A percentile compares a stretch with the other conserved stretches of the same genome.
phyloP scores from a whole-genome alignment of 202 grass and related monocot species.

The Bolboschoenoplectus hybrid region DNA sequence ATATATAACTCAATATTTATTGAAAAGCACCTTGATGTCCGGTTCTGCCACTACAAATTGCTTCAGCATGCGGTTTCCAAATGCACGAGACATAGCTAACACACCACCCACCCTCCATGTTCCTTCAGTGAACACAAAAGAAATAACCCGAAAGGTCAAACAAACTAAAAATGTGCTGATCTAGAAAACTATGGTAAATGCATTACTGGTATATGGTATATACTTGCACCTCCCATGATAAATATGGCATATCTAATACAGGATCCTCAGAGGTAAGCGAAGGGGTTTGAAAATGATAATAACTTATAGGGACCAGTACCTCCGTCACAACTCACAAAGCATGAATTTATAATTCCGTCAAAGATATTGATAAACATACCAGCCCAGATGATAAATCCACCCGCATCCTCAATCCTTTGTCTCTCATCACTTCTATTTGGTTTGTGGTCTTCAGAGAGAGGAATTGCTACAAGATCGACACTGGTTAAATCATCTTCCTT shows the following conservation, averaged over 20 bases:
- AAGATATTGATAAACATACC: constrained; percentile 51
- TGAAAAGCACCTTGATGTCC: constrained; percentile 60
- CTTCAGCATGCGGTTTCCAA: constrained; percentile 75
- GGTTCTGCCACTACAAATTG: constrained; percentile 73
- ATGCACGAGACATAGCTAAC: constrained; percentile 90
- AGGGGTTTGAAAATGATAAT: not conserved
- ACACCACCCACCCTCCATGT: constrained; percentile 86
- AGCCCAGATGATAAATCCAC: constrained; percentile 66
- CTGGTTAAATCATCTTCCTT: not conserved
- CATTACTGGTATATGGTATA: not conserved
- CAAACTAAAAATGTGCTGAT: constrained; percentile 25
- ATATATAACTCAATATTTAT: not conserved
- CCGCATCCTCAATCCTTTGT: constrained; percentile 77
- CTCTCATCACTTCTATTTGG: constrained; percentile 77
- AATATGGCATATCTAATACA: constrained; percentile 14
- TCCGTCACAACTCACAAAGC: constrained; percentile 19
- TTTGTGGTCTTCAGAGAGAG: constrained; percentile 85
- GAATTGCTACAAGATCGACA: constrained; percentile 55
- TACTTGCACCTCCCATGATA: not conserved
- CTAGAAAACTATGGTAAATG: constrained; percentile 19
- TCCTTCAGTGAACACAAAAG: constrained; percentile 48
- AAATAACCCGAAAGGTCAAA: constrained; percentile 2
- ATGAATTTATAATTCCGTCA: not conserved
- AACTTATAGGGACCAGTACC: not conserved
- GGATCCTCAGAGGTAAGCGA: not conserved